Evolutionary conservation across 2,329 filamentous ascomycete genomes (phyloP).

Genomic region (Clarireedia monteithiana): DNA sequence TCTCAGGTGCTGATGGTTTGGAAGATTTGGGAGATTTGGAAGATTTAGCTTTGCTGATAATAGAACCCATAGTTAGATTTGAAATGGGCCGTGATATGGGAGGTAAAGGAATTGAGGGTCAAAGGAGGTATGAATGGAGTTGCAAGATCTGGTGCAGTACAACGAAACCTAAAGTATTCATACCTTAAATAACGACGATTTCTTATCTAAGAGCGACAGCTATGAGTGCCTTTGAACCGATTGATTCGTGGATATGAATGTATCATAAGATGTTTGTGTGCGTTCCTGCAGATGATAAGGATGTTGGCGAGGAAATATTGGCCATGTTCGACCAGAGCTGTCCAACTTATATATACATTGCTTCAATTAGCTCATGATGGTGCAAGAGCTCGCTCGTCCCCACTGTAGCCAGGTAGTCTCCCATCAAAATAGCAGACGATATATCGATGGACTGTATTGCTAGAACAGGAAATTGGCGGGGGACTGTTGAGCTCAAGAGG

Average conservation of each 20-base stretch:
- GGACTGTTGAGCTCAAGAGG: background rate
- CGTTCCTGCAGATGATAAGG: constrained; percentile 9
- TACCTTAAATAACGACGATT: constrained; percentile 9
- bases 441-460: constrained; percentile 7
- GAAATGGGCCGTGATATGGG: background rate
- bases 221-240: background rate
- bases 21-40: constrained; percentile 15
- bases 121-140: background rate
- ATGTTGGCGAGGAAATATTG: constrained; percentile 15
- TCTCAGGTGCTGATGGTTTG: constrained; percentile 9
- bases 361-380: constrained; percentile 5
- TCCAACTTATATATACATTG: constrained; percentile 4
- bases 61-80: background rate
- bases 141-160: background rate
- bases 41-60: background rate
- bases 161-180: background rate
- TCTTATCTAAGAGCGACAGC: constrained; percentile 8
- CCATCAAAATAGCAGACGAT: background rate
- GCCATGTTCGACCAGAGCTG: constrained; percentile 11
- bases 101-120: background rate
- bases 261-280: constrained; percentile 7
- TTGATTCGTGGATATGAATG: constrained; percentile 5
- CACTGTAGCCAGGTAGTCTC: constrained; percentile 15
- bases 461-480: constrained; percentile 7
- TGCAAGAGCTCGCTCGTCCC: constrained; percentile 12